phyloP scores from a whole-genome alignment of 768 basidiomycete species.

The Trametes elegans region DNA sequence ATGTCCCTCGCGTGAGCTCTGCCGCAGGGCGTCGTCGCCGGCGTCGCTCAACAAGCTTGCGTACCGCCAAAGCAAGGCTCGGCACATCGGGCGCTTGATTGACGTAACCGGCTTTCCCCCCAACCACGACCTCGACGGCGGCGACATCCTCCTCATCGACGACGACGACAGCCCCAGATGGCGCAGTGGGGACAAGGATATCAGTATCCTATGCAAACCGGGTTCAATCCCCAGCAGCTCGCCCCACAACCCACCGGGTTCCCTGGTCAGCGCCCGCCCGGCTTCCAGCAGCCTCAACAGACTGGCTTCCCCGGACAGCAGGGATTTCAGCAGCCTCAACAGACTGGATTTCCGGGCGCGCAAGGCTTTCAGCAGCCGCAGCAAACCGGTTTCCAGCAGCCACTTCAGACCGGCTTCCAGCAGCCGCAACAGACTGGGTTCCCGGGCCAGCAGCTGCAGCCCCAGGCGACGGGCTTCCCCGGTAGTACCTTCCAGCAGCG shows the following conservation, averaged over 20 bases:
- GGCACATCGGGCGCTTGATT: conserved; percentile 3
- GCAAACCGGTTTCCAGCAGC: conserved; percentile 48
- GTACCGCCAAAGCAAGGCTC: too few species aligned
- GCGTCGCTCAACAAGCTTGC: too few species aligned
- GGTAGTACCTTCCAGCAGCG: conserved; percentile 39
- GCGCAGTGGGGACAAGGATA: conserved; percentile 75
- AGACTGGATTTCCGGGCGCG: conserved; percentile 49
- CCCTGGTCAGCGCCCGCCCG: conserved; percentile 35
- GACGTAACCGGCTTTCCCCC: neutral
- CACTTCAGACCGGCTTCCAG: conserved; percentile 32
- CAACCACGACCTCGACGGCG: conserved; percentile 5
- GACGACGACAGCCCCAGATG: conserved; percentile 40
- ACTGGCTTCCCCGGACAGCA: conserved; percentile 47
- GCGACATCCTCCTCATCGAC: conserved; percentile 1
- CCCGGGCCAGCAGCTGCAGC: conserved; percentile 37
- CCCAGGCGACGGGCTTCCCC: conserved; percentile 35
- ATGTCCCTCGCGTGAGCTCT: too few species aligned
- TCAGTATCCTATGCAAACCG: conserved; percentile 76
- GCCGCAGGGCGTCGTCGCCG: too few species aligned
- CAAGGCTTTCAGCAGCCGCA: conserved; percentile 58
- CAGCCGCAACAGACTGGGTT: conserved; percentile 62
- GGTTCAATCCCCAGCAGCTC: conserved; percentile 50
- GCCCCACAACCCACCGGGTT: conserved; percentile 60
- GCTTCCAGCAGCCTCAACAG: conserved; percentile 52
- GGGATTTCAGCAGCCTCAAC: conserved; percentile 54